Evolutionary conservation across 2,329 filamentous ascomycete genomes (phyloP).

Genomic region (Clarireedia paspali): DNA sequence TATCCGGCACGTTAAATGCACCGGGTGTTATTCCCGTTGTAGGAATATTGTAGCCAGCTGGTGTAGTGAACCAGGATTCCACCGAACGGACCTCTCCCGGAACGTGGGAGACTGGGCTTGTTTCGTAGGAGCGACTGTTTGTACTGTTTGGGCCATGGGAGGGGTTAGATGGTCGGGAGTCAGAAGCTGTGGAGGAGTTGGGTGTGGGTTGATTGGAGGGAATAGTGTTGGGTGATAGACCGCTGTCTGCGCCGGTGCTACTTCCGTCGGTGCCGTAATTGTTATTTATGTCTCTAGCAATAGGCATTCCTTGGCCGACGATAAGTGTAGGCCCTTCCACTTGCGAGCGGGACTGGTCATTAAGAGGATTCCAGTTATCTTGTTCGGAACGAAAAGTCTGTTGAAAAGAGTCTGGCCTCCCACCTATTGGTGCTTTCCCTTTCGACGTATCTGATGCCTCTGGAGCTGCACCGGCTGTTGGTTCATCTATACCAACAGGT

Average conservation of each 20-base stretch:
- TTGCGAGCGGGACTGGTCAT: slow-evolving; percentile 3
- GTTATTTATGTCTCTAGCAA: slow-evolving; percentile 1
- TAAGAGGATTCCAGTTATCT: slow-evolving; percentile 15
- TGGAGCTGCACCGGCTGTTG: background rate
- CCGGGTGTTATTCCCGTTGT: slow-evolving; percentile 19
- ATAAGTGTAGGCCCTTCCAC: background rate
- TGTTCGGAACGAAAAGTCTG: slow-evolving; percentile 5
- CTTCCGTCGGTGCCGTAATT: slow-evolving; percentile 27
- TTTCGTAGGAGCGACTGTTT: slow-evolving; percentile 40
- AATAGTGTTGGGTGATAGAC: slow-evolving; percentile 21
- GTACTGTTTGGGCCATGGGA: slow-evolving; percentile 29
- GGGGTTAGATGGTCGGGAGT: slow-evolving; percentile 25
- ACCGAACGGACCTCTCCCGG: slow-evolving; percentile 15
- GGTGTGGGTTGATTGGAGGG: slow-evolving; percentile 49
- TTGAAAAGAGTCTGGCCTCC: slow-evolving; percentile 6
- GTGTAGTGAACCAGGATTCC: slow-evolving; percentile 23
- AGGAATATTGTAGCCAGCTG: slow-evolving; percentile 18
- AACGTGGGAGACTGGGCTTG: slow-evolving; percentile 39
- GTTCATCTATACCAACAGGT: background rate
- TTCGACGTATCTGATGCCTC: background rate
- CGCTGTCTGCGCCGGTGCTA: slow-evolving; percentile 30
- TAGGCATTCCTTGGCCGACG: background rate
- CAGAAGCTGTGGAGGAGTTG: slow-evolving; percentile 46
- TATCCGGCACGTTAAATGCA: slow-evolving; percentile 35
- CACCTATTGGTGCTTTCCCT: slow-evolving; percentile 1